These are phyloP conservation scores for Diutina sp. DNA, from an alignment of 1,139 yeast genomes.

Conservation along the genomic window DNA sequence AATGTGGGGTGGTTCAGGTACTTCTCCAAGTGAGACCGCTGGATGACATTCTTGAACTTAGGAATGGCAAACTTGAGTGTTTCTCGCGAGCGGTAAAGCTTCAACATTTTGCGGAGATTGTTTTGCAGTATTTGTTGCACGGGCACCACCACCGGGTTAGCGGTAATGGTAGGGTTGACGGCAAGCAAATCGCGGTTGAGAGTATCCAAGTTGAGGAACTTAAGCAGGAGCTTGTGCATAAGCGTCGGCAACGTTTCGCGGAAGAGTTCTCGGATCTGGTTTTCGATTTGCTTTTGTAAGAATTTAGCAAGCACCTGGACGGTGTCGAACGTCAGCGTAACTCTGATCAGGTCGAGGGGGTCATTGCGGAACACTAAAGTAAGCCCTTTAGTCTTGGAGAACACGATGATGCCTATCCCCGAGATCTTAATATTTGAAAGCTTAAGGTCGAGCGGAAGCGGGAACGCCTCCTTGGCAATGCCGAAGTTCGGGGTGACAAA, in stretches of 20 bases:
- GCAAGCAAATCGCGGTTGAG: background rate
- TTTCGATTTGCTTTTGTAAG: slow-evolving; percentile 71
- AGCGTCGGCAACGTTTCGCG: slow-evolving; percentile 78
- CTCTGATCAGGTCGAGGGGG: slow-evolving; percentile 73
- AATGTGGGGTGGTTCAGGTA: slow-evolving; percentile 28
- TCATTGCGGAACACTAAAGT: slow-evolving; percentile 83
- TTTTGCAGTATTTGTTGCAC: slow-evolving; percentile 17
- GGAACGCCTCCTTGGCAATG: slow-evolving; percentile 55
- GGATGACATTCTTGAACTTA: slow-evolving; percentile 40
- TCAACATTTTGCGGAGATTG: slow-evolving; percentile 56
- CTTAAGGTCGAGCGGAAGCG: slow-evolving; percentile 67
- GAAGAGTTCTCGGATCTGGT: slow-evolving; percentile 66
- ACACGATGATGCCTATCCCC: slow-evolving; percentile 78
- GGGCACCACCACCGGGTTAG: background rate
- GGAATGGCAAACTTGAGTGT: slow-evolving; percentile 62
- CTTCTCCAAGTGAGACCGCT: slow-evolving; percentile 36
- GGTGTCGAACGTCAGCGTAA: slow-evolving; percentile 74
- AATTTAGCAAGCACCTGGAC: slow-evolving; percentile 75
- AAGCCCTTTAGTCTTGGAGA: slow-evolving; percentile 69
- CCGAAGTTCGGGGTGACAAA: slow-evolving; percentile 60
- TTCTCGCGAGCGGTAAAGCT: slow-evolving; percentile 67
- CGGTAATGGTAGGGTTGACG: background rate
- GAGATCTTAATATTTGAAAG: slow-evolving; percentile 60
- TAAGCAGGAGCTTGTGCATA: slow-evolving; percentile 61
- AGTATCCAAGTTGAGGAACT: slow-evolving; percentile 28